A percentile compares a stretch with the other conserved stretches of the same genome.
These are phyloP conservation scores for Entomortierella chlamydospora DNA, from an alignment of 192 early-diverging fungal genomes.

Conservation along the genomic window DNA sequence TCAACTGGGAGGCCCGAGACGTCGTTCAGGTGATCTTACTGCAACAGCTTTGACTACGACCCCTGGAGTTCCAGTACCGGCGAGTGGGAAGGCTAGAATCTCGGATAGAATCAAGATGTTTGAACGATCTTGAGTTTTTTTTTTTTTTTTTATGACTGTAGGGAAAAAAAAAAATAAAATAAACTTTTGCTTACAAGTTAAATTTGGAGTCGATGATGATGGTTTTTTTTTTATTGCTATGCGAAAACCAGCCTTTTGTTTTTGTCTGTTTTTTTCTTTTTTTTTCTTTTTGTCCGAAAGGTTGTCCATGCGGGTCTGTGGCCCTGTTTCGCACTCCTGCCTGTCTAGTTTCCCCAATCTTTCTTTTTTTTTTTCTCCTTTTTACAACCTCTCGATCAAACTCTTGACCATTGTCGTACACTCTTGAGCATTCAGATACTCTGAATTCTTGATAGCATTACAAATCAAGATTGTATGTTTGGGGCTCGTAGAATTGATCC, in stretches of 20 bases:
- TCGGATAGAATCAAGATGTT: slow-evolving; percentile 31
- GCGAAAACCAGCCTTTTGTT: too few species aligned
- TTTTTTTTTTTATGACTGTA: not conserved
- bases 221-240: too few species aligned
- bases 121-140: slow-evolving; percentile 2
- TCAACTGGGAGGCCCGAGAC: not conserved
- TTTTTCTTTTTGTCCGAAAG: not conserved
- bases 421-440: slow-evolving; percentile 70
- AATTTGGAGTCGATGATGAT: too few species aligned
- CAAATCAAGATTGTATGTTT: slow-evolving; percentile 72
- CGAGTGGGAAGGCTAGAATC: slow-evolving; percentile 7
- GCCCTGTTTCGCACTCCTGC: too few species aligned
- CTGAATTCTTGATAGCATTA: slow-evolving; percentile 81
- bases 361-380: not conserved
- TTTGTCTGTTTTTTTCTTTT: slow-evolving; percentile 7
- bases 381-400: slow-evolving; percentile 36
- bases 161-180: not conserved
- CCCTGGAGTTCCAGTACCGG: not conserved
- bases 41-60: not conserved
- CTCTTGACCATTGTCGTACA: slow-evolving; percentile 61
- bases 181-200: not conserved
- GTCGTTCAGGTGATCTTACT: not conserved
- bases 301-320: not conserved
- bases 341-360: not conserved
- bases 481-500: slow-evolving; percentile 80